phyloP scores from a whole-genome alignment of 2,329 filamentous ascomycete genomes.

The Xylariaceae sp. region DNA sequence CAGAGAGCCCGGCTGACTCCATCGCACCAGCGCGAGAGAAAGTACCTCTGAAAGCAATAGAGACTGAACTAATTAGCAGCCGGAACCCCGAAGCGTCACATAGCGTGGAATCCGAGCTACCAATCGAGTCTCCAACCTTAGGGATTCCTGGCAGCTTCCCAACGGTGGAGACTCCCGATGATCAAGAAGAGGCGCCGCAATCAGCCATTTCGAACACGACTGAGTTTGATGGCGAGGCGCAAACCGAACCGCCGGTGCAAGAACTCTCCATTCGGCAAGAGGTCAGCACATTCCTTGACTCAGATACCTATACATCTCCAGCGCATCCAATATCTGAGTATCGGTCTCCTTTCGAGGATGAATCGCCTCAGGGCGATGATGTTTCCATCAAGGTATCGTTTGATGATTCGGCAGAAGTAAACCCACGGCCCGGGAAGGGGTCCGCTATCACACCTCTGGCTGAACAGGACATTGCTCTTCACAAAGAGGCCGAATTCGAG shows the following conservation, averaged over 20 bases:
- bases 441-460: slow-evolving; percentile 20
- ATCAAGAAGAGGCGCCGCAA: slow-evolving; percentile 45
- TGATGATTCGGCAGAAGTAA: slow-evolving; percentile 28
- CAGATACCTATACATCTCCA: slow-evolving; percentile 20
- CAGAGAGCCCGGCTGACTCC: slow-evolving; percentile 10
- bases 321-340: slow-evolving; percentile 37
- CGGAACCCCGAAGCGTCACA: not conserved
- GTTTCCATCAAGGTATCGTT: slow-evolving; percentile 38
- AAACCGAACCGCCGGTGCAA: slow-evolving; percentile 49
- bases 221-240: slow-evolving; percentile 70
- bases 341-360: slow-evolving; percentile 47
- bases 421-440: slow-evolving; percentile 19
- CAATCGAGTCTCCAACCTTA: slow-evolving; percentile 59
- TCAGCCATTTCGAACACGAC: slow-evolving; percentile 61
- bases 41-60: slow-evolving; percentile 15
- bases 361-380: slow-evolving; percentile 31
- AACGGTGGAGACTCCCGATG: slow-evolving; percentile 31
- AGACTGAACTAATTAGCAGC: slow-evolving; percentile 12
- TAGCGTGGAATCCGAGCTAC: slow-evolving; percentile 6
- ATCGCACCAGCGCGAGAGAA: slow-evolving; percentile 14
- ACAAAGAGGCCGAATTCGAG: slow-evolving; percentile 34
- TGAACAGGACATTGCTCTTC: slow-evolving; percentile 25
- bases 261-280: slow-evolving; percentile 21
- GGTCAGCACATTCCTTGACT: slow-evolving; percentile 12
- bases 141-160: slow-evolving; percentile 63